These are phyloP conservation scores for Massarina eburnea DNA, from an alignment of 2,329 filamentous ascomycete genomes.

Conservation along the genomic window DNA sequence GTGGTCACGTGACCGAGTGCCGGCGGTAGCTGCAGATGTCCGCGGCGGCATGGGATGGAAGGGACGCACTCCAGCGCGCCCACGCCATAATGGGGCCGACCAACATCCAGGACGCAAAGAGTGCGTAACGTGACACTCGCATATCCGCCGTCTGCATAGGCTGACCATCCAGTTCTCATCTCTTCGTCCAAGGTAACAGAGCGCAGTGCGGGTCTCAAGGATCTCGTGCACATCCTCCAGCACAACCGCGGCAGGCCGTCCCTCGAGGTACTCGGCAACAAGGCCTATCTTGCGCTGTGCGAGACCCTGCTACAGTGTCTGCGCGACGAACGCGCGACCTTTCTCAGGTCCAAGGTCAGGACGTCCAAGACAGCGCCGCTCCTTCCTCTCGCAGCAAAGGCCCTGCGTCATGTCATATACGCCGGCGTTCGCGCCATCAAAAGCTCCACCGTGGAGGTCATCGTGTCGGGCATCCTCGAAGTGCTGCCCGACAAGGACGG, in stretches of 20 bases:
- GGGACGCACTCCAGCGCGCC: not conserved
- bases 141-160: not conserved
- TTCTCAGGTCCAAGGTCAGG: constrained; percentile 54
- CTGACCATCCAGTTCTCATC: constrained; percentile 33
- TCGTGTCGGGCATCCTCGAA: constrained; percentile 81
- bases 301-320: constrained; percentile 75
- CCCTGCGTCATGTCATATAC: constrained; percentile 71
- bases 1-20: too few relatives aligned
- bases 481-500: constrained; percentile 65
- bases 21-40: constrained; percentile 15
- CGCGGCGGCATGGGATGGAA: not conserved
- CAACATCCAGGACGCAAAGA: constrained; percentile 40
- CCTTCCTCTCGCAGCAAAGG: constrained; percentile 69
- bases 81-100: constrained; percentile 29
- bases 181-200: constrained; percentile 39
- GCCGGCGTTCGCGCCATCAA: constrained; percentile 69
- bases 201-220: constrained; percentile 54
- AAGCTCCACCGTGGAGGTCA: constrained; percentile 73
- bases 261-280: constrained; percentile 63
- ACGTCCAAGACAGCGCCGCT: constrained; percentile 45
- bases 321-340: constrained; percentile 66
- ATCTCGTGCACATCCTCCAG: constrained; percentile 59
- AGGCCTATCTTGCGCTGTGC: constrained; percentile 77
- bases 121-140: constrained; percentile 14
- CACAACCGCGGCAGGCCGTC: constrained; percentile 51